These are phyloP conservation scores for Ailanthus altissimus DNA, from an alignment of 345 rosid species.

Conservation along the genomic window DNA sequence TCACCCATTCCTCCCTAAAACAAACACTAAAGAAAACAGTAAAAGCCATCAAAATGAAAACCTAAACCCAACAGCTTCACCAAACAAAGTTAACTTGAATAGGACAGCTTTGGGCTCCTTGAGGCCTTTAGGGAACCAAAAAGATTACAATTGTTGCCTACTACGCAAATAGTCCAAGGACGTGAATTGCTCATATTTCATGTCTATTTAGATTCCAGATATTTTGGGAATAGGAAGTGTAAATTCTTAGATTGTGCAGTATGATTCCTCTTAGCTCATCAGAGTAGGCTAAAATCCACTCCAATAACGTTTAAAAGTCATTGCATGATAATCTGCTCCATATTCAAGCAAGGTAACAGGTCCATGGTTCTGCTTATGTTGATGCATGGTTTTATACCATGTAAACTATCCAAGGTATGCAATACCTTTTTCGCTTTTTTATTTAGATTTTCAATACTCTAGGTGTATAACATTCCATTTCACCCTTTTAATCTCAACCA, in stretches of 20 bases:
- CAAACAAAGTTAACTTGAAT: slow-evolving; percentile 7
- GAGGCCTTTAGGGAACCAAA: neutral
- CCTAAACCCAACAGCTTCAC: slow-evolving; percentile 9
- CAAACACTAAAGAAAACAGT: neutral
- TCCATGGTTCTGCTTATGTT: neutral
- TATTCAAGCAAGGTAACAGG: neutral
- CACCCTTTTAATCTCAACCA: neutral
- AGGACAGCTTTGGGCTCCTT: neutral
- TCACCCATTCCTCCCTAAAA: neutral
- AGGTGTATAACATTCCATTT: neutral
- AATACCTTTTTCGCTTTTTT: neutral
- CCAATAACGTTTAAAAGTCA: neutral
- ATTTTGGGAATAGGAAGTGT: neutral
- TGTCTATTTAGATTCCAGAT: neutral
- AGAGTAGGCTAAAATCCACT: neutral
- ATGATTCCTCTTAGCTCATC: neutral
- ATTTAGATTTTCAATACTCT: neutral
- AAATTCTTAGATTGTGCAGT: neutral
- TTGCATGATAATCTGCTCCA: neutral
- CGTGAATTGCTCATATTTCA: neutral
- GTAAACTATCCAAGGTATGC: neutral
- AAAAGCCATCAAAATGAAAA: neutral
- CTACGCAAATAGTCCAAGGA: neutral
- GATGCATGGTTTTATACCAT: neutral
- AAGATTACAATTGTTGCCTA: neutral